phyloP scores from a whole-genome alignment of 129 eudicot genomes.

The Centaurea solstitialis region DNA sequence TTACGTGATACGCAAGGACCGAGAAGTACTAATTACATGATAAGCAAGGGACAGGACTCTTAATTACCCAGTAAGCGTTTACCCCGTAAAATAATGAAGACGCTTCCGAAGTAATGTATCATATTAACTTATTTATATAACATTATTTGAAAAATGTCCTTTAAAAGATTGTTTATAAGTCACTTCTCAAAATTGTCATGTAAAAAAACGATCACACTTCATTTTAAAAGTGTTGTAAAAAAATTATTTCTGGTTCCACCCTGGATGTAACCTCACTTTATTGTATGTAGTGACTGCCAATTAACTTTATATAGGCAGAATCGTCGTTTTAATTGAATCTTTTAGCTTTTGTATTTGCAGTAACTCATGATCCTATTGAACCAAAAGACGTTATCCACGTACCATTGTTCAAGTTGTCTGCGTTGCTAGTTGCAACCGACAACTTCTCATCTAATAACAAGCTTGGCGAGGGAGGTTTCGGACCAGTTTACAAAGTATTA shows the following conservation, averaged over 20 bases:
- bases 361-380: background rate
- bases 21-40: too few relatives aligned
- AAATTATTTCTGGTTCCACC: too few relatives aligned
- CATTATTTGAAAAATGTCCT: too few relatives aligned
- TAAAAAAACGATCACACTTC: too few relatives aligned
- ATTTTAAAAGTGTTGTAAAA: too few relatives aligned
- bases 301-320: background rate
- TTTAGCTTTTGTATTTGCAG: background rate
- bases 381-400: background rate
- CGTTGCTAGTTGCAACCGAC: slow-evolving; percentile 17
- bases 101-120: too few relatives aligned
- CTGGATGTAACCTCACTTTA: background rate
- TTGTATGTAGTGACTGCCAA: background rate
- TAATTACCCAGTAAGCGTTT: background rate
- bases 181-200: too few relatives aligned
- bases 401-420: slow-evolving; percentile 18
- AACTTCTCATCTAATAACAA: slow-evolving; percentile 14
- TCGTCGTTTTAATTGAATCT: background rate
- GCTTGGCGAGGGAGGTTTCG: slow-evolving; percentile 24
- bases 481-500: slow-evolving; percentile 27
- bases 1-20: too few relatives aligned
- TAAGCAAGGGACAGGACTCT: background rate
- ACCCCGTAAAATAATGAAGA: too few relatives aligned
- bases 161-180: too few relatives aligned
- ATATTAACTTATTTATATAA: too few relatives aligned